Percentiles rank a stretch among this genome's conserved stretches.
phyloP scores from a whole-genome alignment of 164 flowering plant species.

The Brasenia schreberi region DNA sequence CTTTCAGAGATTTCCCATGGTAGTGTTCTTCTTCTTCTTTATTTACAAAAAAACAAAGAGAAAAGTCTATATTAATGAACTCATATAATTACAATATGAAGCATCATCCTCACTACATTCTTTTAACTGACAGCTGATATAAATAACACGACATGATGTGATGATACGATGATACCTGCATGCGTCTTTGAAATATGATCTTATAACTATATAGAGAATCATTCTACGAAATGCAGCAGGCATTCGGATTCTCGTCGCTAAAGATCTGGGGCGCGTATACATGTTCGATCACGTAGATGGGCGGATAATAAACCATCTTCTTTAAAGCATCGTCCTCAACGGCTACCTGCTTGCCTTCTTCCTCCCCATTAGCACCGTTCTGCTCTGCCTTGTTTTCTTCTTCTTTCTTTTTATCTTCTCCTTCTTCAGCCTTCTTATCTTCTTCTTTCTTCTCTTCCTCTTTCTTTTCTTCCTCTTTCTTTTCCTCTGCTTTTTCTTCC shows the following conservation, averaged over 20 bases:
- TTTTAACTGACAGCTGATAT: neutral
- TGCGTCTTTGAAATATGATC: too few relatives aligned
- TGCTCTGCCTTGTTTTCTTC: slow-evolving; percentile 10
- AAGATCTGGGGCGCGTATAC: slow-evolving; percentile 84
- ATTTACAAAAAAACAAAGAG: neutral
- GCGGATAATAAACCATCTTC: slow-evolving; percentile 53
- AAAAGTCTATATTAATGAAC: neutral
- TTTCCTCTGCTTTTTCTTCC: slow-evolving; percentile 10
- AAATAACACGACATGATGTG: neutral
- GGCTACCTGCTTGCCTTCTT: slow-evolving; percentile 3
- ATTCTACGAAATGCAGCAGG: slow-evolving; percentile 59
- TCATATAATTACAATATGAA: neutral
- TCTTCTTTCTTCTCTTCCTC: slow-evolving; percentile 13
- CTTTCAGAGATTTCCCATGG: neutral
- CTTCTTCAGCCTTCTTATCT: slow-evolving; percentile 4
- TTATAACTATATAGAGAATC: neutral
- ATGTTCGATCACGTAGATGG: slow-evolving; percentile 61
- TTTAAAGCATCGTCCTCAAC: slow-evolving; percentile 34
- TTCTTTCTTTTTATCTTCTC: slow-evolving; percentile 1
- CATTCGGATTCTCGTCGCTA: slow-evolving; percentile 95
- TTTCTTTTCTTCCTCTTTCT: slow-evolving; percentile 1
- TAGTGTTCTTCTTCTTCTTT: too few relatives aligned
- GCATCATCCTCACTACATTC: neutral
- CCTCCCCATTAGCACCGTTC: slow-evolving; percentile 10
- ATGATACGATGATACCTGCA: neutral